phyloP scores from a whole-genome alignment of 2,329 filamentous ascomycete species.

The Fusarium pilosicola region DNA sequence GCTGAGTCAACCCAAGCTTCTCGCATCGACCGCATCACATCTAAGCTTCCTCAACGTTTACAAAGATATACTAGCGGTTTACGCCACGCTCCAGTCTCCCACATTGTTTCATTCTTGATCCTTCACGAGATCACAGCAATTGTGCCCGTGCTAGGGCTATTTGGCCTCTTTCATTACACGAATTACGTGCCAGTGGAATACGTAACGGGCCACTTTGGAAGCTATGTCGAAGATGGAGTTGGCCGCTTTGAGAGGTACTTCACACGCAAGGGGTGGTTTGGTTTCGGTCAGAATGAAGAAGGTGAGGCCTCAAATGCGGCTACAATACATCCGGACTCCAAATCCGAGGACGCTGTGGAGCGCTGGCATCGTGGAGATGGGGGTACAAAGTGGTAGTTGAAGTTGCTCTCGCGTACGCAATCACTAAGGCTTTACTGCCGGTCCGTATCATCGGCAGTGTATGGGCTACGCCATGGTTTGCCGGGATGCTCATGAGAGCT shows the following conservation, averaged over 20 bases:
- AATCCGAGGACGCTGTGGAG: constrained; percentile 46
- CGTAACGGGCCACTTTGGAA: constrained; percentile 60
- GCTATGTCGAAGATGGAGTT: constrained; percentile 69
- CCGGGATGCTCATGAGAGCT: constrained; percentile 66
- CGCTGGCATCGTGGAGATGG: constrained; percentile 53
- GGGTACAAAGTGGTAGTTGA: constrained; percentile 69
- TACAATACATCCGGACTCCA: constrained; percentile 14
- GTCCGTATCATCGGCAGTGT: constrained; percentile 80
- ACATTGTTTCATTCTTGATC: constrained; percentile 86
- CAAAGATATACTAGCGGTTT: constrained; percentile 76
- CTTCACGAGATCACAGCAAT: constrained; percentile 93
- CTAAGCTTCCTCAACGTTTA: constrained; percentile 71
- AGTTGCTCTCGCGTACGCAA: constrained; percentile 88
- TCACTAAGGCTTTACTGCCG: constrained; percentile 87
- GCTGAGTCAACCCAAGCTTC: constrained; percentile 47
- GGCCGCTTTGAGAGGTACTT: constrained; percentile 82
- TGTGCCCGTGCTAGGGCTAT: constrained; percentile 78
- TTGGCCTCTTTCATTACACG: constrained; percentile 82
- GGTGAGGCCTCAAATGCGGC: not conserved
- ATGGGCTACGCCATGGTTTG: constrained; percentile 94
- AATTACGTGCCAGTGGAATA: constrained; percentile 73
- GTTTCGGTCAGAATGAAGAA: constrained; percentile 57
- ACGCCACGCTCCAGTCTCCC: constrained; percentile 79
- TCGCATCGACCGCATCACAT: constrained; percentile 58
- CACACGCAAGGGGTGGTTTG: constrained; percentile 82